Percentiles rank a stretch among this genome's conserved stretches.
phyloP scores from a whole-genome alignment of 352 stramenopile species.

The Phytopythium kandeliae region DNA sequence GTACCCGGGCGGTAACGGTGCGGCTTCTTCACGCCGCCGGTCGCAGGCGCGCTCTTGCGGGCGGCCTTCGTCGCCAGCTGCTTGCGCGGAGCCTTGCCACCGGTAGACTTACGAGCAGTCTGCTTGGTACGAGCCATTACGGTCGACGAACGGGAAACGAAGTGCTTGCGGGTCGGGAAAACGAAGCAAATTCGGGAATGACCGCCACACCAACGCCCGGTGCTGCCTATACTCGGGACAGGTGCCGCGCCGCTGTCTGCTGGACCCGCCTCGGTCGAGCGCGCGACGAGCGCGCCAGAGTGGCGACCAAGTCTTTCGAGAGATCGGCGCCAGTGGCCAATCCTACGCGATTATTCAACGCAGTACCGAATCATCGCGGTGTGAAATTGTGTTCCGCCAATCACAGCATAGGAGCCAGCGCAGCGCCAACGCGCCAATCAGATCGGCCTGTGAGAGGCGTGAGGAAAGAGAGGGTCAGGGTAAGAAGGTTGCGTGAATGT shows the following conservation, averaged over 20 bases:
- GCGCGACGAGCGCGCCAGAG: slow-evolving; percentile 4
- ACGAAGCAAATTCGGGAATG: slow-evolving; percentile 58
- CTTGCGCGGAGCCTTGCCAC: slow-evolving; percentile 93
- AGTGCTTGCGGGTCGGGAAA: slow-evolving; percentile 24
- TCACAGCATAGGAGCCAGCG: slow-evolving; percentile 4
- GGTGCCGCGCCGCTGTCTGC: background rate
- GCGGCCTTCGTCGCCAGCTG: slow-evolving; percentile 92
- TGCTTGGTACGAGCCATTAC: slow-evolving; percentile 96
- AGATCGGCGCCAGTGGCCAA: too few relatives aligned
- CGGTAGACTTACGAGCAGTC: slow-evolving; percentile 93
- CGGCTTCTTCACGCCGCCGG: slow-evolving; percentile 93
- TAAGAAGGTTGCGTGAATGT: slow-evolving; percentile 9
- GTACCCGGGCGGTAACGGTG: slow-evolving; percentile 84
- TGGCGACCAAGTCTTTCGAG: slow-evolving; percentile 4
- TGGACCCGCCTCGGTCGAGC: slow-evolving; percentile 1
- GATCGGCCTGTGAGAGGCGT: too few relatives aligned
- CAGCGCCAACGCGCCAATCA: slow-evolving; percentile 18
- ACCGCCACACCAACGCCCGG: background rate
- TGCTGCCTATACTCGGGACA: too few relatives aligned
- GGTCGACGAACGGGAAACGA: slow-evolving; percentile 13
- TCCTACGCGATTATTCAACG: too few relatives aligned
- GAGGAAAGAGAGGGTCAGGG: slow-evolving; percentile 8
- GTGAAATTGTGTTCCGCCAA: too few relatives aligned
- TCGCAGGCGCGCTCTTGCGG: slow-evolving; percentile 89
- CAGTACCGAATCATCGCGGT: too few relatives aligned